Evolutionary conservation across 179 eudicot genomes (phyloP).

Genomic region (Corrigiola litoralis): DNA sequence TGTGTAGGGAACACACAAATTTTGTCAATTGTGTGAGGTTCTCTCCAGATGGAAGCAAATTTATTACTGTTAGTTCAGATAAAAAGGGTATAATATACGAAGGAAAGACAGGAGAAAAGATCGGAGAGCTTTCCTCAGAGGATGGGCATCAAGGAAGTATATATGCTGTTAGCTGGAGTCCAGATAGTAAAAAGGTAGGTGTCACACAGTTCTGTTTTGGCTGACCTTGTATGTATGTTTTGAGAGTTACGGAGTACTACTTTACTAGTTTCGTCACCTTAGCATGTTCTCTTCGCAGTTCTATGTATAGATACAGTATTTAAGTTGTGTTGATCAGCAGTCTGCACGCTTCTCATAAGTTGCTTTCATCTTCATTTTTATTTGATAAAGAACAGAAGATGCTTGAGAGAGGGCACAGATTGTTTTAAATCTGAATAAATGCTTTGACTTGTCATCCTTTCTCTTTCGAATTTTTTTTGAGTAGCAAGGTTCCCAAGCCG

Average conservation of each 20-base stretch:
- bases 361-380: neutral
- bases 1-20: constrained; percentile 81
- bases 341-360: neutral
- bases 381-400: neutral
- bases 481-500: too few species aligned
- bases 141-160: constrained; percentile 93
- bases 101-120: constrained; percentile 80
- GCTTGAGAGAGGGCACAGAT: too few species aligned
- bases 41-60: constrained; percentile 91
- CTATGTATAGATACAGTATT: neutral
- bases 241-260: neutral
- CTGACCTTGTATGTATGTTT: neutral
- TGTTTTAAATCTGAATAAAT: neutral
- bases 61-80: constrained; percentile 92
- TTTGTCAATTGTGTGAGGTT: constrained; percentile 94
- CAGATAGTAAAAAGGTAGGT: constrained; percentile 76
- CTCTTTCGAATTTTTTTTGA: too few species aligned
- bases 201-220: neutral
- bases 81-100: constrained; percentile 79
- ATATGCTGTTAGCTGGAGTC: constrained; percentile 97
- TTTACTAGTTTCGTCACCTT: neutral
- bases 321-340: neutral
- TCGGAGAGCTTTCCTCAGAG: constrained; percentile 80
- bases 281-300: neutral
- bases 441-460: too few species aligned